A percentile compares a stretch with the other conserved stretches of the same genome.
phyloP scores from a whole-genome alignment of 768 basidiomycete species.

The Amanita exitialis region DNA sequence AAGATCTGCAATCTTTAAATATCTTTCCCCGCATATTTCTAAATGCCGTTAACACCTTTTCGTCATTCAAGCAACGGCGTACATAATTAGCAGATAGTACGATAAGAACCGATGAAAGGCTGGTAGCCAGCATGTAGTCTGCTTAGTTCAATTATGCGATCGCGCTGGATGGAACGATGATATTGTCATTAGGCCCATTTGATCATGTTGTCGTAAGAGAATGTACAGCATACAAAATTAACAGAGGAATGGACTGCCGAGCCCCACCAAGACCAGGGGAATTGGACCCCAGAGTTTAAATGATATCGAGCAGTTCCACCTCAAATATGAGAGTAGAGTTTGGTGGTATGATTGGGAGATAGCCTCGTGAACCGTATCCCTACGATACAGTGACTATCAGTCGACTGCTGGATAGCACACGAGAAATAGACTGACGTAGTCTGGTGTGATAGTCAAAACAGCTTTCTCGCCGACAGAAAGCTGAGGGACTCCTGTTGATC shows the following conservation, averaged over 20 bases:
- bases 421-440: slow-evolving; percentile 48
- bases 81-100: too few species aligned
- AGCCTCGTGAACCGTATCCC: slow-evolving; percentile 70
- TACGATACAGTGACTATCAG: slow-evolving; percentile 16
- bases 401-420: slow-evolving; percentile 2
- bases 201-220: neutral
- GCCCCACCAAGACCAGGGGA: neutral
- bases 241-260: neutral
- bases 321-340: slow-evolving; percentile 72
- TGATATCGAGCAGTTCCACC: slow-evolving; percentile 75
- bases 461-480: slow-evolving; percentile 75
- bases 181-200: neutral
- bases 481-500: slow-evolving; percentile 55
- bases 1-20: slow-evolving; percentile 2
- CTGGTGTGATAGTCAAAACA: slow-evolving; percentile 52
- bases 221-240: slow-evolving; percentile 2
- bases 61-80: neutral
- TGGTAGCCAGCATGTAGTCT: neutral
- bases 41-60: neutral
- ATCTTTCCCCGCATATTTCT: neutral
- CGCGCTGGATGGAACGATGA: neutral
- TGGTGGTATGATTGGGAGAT: slow-evolving; percentile 70
- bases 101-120: too few species aligned
- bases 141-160: neutral
- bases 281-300: slow-evolving; percentile 11